Evolutionary conservation across 148 eudicot species (phyloP).

Genomic region (Salicornia ramosissima): DNA sequence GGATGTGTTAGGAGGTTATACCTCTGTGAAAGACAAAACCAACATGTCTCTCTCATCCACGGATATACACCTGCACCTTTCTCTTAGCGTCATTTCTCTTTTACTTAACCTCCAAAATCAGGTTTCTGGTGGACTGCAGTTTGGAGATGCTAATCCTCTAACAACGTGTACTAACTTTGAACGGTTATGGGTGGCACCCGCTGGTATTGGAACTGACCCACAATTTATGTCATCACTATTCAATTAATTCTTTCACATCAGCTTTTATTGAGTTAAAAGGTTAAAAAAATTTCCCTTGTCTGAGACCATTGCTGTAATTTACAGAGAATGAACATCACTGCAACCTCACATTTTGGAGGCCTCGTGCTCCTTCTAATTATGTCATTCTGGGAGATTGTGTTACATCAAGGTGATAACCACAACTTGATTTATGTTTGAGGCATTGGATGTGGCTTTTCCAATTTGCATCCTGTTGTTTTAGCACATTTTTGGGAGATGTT

Average conservation of each 20-base stretch:
- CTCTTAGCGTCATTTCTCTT: slow-evolving; percentile 82
- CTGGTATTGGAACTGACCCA: slow-evolving; percentile 40
- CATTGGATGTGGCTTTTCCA: background rate
- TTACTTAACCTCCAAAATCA: slow-evolving; percentile 86
- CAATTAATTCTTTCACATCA: too few species aligned
- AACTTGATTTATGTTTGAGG: slow-evolving; percentile 3
- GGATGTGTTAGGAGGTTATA: slow-evolving; percentile 89
- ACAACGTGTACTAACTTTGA: slow-evolving; percentile 86
- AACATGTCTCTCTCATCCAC: slow-evolving; percentile 78
- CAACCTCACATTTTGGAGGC: slow-evolving; percentile 95
- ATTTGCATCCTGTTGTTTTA: background rate
- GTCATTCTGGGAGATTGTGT: slow-evolving; percentile 93
- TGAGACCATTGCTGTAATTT: slow-evolving; percentile 10
- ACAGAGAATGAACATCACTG: slow-evolving; percentile 55
- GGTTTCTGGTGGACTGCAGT: slow-evolving; percentile 62
- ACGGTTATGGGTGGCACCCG: slow-evolving; percentile 80
- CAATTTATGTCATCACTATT: slow-evolving; percentile 7
- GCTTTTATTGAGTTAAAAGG: background rate
- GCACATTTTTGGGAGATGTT: background rate
- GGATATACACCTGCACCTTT: slow-evolving; percentile 79
- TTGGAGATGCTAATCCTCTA: slow-evolving; percentile 71
- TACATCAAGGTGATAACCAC: slow-evolving; percentile 66
- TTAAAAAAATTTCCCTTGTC: background rate
- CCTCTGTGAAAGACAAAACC: slow-evolving; percentile 89
- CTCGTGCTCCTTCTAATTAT: slow-evolving; percentile 91